Conservation (phyloP, 768 basidiomycete species). For the Suillus occidentalis region DNA sequence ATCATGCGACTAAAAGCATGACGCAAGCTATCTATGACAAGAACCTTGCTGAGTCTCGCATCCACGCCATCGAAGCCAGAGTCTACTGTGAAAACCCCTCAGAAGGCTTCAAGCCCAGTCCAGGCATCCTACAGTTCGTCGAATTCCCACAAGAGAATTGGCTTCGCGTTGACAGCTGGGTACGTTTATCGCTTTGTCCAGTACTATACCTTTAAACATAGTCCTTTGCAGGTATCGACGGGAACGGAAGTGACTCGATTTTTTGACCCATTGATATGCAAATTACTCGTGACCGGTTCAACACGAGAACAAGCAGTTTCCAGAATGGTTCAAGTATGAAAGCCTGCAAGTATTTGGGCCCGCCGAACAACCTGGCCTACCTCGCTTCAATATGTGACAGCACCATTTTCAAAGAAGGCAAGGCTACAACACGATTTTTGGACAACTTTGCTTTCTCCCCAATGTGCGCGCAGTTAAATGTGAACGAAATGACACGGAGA, state of each 20-base stretch:
- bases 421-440: slow-evolving; percentile 50
- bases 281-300: slow-evolving; percentile 53
- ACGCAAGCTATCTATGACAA: slow-evolving; percentile 39
- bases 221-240: slow-evolving; percentile 41
- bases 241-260: slow-evolving; percentile 51
- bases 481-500: neutral
- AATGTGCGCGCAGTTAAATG: slow-evolving; percentile 28
- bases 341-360: slow-evolving; percentile 48
- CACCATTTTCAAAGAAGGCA: slow-evolving; percentile 40
- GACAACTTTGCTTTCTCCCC: slow-evolving; percentile 43
- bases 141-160: slow-evolving; percentile 42
- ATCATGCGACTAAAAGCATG: slow-evolving; percentile 28
- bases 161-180: slow-evolving; percentile 65
- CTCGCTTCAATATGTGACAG: slow-evolving; percentile 44
- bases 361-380: slow-evolving; percentile 60
- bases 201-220: neutral
- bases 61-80: slow-evolving; percentile 55
- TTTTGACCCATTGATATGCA: slow-evolving; percentile 61
- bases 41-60: slow-evolving; percentile 14
- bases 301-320: slow-evolving; percentile 46
- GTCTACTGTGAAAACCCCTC: slow-evolving; percentile 65
- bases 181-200: slow-evolving; percentile 23
- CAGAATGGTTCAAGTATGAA: slow-evolving; percentile 38
- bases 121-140: slow-evolving; percentile 63
- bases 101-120: slow-evolving; percentile 54